Base-by-base conservation (phyloP, 1,284 basidiomycete species). In the Porodaedalea pini region DNA sequence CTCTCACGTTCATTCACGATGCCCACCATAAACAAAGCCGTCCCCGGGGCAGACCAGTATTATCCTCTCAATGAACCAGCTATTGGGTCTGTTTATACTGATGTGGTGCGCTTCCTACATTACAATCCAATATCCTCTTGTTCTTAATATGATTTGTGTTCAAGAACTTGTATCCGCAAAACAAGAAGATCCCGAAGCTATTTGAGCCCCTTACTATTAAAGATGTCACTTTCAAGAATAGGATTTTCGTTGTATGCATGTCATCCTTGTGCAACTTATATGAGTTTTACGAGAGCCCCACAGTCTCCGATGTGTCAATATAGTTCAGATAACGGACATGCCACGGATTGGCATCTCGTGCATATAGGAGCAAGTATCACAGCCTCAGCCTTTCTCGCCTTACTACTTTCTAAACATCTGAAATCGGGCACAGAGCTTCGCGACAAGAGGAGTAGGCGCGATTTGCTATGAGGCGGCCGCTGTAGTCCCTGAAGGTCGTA, bases 301-400 rank as follows among this genome's bases (percentile, higher is more conserved):
- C 61, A 83, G 82, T 75, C 86, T n/a, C 87, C 87, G 1, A 87
- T 90, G 85, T 90, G 88, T 68, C 83, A 86, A 64, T 92, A 92
- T 72, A 87, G 84, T 49, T 77, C 85, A 4, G 79, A 88, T 43
- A 71, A 86, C 61, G 85, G 91, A 5, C 80, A 85, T 68, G 79
- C 81, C 23, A 88, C 89, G 0, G 85, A 90, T 64, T 90, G 85
- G 84, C 90, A 93, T 69, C 71, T 92, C 11, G 86, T 90, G 23
- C 89, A 92, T 68, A 77, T 85, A 37, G 84, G 82, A n/a, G 80
- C 80, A 62, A 59, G 78, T 73, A 36, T 23, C 40, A n/a, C n/a
- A n/a, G n/a, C n/a, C 23, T 37, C 57, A 43, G 32, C 11, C 58
- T 31, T 50, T 19, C 27, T 27, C 13, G 15, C 27, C 45, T 17